phyloP scores from a whole-genome alignment of 257 asterid species.

The Capsicum chinense region DNA sequence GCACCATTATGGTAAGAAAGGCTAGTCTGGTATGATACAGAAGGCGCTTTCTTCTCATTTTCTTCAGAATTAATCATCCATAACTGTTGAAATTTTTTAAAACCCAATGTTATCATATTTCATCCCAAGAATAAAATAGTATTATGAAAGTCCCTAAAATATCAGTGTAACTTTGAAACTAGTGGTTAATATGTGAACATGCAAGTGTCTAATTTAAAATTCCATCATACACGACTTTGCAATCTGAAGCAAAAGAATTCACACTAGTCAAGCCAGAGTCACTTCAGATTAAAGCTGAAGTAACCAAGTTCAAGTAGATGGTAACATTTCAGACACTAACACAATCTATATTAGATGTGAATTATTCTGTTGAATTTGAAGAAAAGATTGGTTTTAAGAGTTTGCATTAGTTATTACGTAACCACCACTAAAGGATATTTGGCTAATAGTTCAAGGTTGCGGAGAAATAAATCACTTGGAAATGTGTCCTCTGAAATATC shows the following conservation, averaged over 20 bases:
- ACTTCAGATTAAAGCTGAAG: constrained; percentile 5
- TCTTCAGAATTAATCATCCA: constrained; percentile 66
- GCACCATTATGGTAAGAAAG: constrained; percentile 86
- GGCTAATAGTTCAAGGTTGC: not conserved
- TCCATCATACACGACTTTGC: not conserved
- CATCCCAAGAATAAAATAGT: not conserved
- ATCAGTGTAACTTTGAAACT: not conserved
- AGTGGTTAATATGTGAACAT: not conserved
- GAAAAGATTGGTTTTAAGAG: not conserved
- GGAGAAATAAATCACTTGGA: not conserved
- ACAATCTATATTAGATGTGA: not conserved
- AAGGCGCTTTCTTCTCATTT: constrained; percentile 64
- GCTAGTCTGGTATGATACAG: constrained; percentile 68
- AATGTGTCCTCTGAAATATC: no score
- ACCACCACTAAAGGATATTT: not conserved
- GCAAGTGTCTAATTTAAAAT: not conserved
- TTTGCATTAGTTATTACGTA: not conserved
- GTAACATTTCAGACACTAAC: not conserved
- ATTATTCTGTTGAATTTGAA: not conserved
- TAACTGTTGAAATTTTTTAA: constrained; percentile 47
- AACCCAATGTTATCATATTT: not conserved
- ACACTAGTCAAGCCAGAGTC: not conserved
- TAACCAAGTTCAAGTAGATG: not conserved
- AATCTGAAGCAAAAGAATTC: not conserved
- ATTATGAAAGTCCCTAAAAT: not conserved